A percentile compares a stretch with the other conserved stretches of the same genome.
These are phyloP conservation scores for Leccinum subgranulosum DNA, from an alignment of 768 basidiomycete species.

Conservation along the genomic window DNA sequence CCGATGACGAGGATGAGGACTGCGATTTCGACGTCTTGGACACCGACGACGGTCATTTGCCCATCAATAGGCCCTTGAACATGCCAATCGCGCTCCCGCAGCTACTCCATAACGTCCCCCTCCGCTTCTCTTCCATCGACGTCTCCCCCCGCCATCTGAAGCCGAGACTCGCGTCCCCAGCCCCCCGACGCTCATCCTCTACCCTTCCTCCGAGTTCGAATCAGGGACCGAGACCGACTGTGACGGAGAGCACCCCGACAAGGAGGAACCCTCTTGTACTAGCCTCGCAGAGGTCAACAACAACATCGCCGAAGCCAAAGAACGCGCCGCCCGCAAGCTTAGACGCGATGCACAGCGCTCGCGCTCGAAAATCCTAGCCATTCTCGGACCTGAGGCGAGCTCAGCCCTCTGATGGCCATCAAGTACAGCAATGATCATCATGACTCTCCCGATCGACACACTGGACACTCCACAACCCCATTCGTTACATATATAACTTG, in stretches of 20 bases:
- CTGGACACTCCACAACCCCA: background rate
- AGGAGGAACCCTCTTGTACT: background rate
- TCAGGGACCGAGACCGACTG: background rate
- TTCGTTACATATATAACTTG: background rate
- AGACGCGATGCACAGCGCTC: too few relatives aligned
- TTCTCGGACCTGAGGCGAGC: background rate
- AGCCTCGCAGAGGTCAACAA: too few relatives aligned
- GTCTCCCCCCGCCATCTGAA: background rate
- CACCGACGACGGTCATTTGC: background rate
- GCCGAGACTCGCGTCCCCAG: background rate
- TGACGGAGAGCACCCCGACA: background rate
- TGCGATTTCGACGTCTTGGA: background rate
- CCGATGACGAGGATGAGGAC: background rate
- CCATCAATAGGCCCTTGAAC: background rate
- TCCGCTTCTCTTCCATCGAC: background rate
- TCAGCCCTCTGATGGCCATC: background rate
- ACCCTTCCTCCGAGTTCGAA: background rate
- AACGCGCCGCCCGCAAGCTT: too few relatives aligned
- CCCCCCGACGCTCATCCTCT: background rate
- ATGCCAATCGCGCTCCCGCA: conserved; percentile 1
- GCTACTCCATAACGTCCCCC: conserved; percentile 1
- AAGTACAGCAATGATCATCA: too few relatives aligned
- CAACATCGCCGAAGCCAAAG: too few relatives aligned
- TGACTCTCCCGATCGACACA: background rate
- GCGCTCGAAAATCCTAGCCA: too few relatives aligned